Base-by-base conservation (phyloP, 768 basidiomycete genomes). In the Rickenella mellea region DNA sequence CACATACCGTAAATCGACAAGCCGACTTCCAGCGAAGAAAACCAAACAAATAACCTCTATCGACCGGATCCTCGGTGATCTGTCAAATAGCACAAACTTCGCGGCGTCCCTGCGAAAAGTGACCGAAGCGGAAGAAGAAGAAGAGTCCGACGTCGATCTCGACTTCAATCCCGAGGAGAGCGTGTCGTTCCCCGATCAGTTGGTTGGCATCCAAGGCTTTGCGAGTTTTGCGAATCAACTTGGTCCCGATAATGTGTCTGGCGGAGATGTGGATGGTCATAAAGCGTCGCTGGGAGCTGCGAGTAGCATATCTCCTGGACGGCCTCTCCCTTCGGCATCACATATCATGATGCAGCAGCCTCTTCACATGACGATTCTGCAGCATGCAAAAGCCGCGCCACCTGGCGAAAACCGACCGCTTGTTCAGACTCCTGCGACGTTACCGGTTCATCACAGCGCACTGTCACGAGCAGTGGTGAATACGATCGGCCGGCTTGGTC, bases 401-500 rank as follows among this genome's bases (percentile, higher is more conserved):
- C 25, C 17, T 44, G 26, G 14, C 15, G 42, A 37, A 30, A 36
- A 49, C 31, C 31, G 67, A 14, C 54, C 64, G 4, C 57, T 67
- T 32, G 55, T 63, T 4, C 64, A 70, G 32, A 66, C 67, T 8
- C 57, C 72, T 6, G 60, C 67, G 1, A 53, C 70, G 6, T 61
- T 78, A 10, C 73, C 78, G 1, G 64, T 68, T 28, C 74, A 75
- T 21, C 77, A 82, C 41, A 77, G 69, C 51, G 68, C 79, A 0
- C 64, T 91, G 12, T 86, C 84, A 0, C 73, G 86, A 1, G 84
- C 74, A 9, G 74, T 92, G 36, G 80, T 85, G 41, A 83, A 78
- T 60, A 89, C 89, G 2, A 79, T 91, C 22, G 86, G 89, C 4
- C 73, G 83, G 5, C 62, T 93, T 14, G 89, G 89, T 1, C 67